These are phyloP conservation scores for Ceratobasidium sp. DNA, from an alignment of 1,284 basidiomycete genomes.

Conservation along the genomic window DNA sequence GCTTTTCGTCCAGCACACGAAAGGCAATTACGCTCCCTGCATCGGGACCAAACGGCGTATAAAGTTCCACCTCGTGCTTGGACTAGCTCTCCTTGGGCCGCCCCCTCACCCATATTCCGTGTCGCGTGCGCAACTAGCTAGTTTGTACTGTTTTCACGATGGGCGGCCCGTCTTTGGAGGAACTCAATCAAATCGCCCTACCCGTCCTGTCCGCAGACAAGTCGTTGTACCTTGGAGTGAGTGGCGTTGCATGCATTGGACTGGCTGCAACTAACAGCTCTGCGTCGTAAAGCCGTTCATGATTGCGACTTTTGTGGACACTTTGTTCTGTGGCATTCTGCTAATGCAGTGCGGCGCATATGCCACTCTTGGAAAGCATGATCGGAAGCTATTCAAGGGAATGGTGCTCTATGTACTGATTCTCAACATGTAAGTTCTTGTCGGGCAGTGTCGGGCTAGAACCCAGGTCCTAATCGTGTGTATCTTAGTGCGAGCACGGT, in stretches of 20 bases:
- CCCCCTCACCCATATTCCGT: too few relatives aligned
- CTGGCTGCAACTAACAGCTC: neutral
- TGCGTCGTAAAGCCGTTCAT: slow-evolving; percentile 21
- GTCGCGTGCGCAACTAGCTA: neutral
- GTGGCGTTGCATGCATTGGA: neutral
- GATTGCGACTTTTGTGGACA: slow-evolving; percentile 34
- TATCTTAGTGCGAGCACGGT: slow-evolving; percentile 15
- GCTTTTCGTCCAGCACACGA: too few relatives aligned
- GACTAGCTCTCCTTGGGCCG: neutral
- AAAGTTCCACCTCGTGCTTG: too few relatives aligned
- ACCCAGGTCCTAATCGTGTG: neutral
- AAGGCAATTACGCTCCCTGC: too few relatives aligned
- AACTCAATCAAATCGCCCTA: slow-evolving; percentile 26
- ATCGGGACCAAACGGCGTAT: too few relatives aligned
- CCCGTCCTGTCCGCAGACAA: slow-evolving; percentile 31
- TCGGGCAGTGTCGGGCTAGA: neutral
- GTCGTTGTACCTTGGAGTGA: slow-evolving; percentile 30
- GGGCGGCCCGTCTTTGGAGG: slow-evolving; percentile 33
- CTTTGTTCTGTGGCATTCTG: slow-evolving; percentile 27
- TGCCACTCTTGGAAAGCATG: slow-evolving; percentile 18
- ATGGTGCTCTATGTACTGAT: slow-evolving; percentile 35
- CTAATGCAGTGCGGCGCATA: slow-evolving; percentile 41
- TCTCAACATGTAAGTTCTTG: slow-evolving; percentile 24
- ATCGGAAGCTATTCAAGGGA: slow-evolving; percentile 17
- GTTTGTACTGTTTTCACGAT: slow-evolving; percentile 15